These are phyloP conservation scores for Colletotrichum eremochloae DNA, from an alignment of 2,329 filamentous ascomycete species.

Conservation along the genomic window DNA sequence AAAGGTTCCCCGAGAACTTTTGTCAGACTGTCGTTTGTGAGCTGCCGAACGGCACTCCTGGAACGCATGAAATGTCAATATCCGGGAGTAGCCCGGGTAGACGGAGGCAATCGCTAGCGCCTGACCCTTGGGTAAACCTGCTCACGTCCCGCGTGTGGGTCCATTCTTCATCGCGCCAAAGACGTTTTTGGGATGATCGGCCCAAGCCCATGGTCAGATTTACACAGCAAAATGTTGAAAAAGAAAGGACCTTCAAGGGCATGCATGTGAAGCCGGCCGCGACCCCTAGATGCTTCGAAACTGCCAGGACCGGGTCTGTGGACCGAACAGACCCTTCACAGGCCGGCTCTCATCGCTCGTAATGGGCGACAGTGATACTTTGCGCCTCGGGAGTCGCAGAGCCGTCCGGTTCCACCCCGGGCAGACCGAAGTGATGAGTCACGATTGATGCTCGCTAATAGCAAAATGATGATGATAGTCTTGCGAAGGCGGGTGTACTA, in stretches of 20 bases:
- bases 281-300: constrained; percentile 2
- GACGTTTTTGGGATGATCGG: neutral
- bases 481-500: constrained; percentile 14
- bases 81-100: neutral
- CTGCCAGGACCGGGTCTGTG: constrained; percentile 7
- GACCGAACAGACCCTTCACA: neutral
- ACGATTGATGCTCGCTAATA: neutral
- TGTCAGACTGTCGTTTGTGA: neutral
- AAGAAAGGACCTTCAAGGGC: neutral
- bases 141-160: constrained; percentile 4
- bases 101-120: constrained; percentile 12
- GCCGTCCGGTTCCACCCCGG: neutral
- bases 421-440: neutral
- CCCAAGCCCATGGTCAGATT: constrained; percentile 18
- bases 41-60: neutral
- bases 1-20: neutral
- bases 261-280: neutral
- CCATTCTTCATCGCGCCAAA: constrained; percentile 13
- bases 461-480: neutral
- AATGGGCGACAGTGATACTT: neutral
- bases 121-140: neutral
- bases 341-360: neutral
- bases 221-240: neutral
- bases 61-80: neutral
- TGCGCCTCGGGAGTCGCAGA: neutral